Evolutionary conservation across 129 eudicot genomes (phyloP).

Genomic region (Rutidosis leptorrhynchoides): DNA sequence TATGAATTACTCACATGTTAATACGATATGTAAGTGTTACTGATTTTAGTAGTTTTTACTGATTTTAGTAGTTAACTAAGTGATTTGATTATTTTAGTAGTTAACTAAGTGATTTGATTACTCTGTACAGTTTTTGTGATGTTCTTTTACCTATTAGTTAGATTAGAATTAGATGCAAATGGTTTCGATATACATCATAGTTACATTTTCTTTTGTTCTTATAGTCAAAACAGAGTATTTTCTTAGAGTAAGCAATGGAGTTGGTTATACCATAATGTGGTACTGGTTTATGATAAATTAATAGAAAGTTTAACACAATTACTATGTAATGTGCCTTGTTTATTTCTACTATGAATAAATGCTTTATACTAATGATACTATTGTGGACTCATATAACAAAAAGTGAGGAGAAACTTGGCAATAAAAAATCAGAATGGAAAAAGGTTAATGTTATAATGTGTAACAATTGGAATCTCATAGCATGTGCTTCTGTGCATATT

Average conservation of each 20-base stretch:
- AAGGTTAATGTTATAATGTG: too few relatives aligned
- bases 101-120: not conserved
- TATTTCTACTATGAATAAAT: not conserved
- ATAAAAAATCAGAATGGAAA: not conserved
- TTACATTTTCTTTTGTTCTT: not conserved
- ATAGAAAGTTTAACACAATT: too few relatives aligned
- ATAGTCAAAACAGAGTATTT: not conserved
- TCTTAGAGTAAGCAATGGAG: too few relatives aligned
- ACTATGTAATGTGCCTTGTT: too few relatives aligned
- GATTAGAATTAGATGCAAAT: conserved; percentile 3
- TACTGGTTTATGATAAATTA: too few relatives aligned
- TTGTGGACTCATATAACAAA: not conserved
- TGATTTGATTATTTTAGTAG: not conserved
- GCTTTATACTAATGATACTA: not conserved
- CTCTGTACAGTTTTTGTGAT: not conserved
- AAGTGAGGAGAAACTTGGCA: not conserved
- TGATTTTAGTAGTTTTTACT: too few relatives aligned
- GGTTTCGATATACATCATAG: not conserved
- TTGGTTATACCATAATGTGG: too few relatives aligned
- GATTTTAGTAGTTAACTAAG: too few relatives aligned
- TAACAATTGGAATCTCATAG: not conserved
- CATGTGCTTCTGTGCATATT: not conserved
- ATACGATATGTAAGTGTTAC: not conserved
- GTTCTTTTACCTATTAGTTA: not conserved
- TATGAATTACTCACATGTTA: not conserved